phyloP scores from a whole-genome alignment of 345 rosid species.

The Eucalyptus victrix region DNA sequence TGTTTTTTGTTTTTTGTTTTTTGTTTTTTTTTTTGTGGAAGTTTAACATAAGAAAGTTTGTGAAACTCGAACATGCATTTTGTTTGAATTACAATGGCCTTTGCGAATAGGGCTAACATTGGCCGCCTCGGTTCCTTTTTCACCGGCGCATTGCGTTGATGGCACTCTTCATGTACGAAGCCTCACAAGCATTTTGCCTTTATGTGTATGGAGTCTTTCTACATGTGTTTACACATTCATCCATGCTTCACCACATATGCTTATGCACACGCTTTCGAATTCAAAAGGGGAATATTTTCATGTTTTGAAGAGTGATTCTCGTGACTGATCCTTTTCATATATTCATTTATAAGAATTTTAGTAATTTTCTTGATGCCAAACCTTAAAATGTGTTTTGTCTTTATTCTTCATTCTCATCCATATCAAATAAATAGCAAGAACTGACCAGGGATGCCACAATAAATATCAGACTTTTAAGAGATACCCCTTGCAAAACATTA shows the following conservation, averaged over 20 bases:
- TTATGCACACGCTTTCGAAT: background rate
- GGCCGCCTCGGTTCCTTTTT: background rate
- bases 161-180: background rate
- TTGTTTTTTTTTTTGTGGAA: background rate
- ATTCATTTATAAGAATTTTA: background rate
- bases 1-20: rapidly evolving
- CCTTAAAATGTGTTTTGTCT: background rate
- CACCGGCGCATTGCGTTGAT: background rate
- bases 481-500: background rate
- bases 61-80: background rate
- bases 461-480: background rate
- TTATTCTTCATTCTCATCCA: background rate
- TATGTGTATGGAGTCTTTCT: background rate
- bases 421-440: background rate
- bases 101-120: background rate
- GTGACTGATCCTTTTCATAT: background rate
- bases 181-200: background rate
- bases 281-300: background rate
- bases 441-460: background rate
- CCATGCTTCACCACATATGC: background rate
- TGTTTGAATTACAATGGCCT: background rate
- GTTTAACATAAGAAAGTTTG: background rate
- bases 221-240: background rate
- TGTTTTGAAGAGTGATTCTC: background rate
- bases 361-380: background rate